Conservation (phyloP, 2,329 filamentous ascomycete genomes). For the Botrytis galanthina region DNA sequence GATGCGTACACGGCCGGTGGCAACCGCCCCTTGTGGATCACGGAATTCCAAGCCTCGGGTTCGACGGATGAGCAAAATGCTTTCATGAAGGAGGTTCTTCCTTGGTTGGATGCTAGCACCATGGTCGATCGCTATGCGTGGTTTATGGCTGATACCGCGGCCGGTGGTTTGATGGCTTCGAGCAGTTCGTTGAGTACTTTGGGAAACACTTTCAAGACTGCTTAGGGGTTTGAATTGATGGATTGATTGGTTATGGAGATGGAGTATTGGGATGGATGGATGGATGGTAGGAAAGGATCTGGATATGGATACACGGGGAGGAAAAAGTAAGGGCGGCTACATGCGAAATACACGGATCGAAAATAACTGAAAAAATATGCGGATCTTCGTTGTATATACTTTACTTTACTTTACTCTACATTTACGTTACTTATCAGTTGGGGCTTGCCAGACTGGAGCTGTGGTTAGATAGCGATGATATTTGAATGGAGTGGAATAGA, state of each 20-base stretch:
- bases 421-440: not conserved
- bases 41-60: slow-evolving; percentile 42
- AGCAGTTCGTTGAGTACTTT: not conserved
- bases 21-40: slow-evolving; percentile 42
- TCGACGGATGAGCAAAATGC: slow-evolving; percentile 36
- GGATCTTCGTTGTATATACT: slow-evolving; percentile 6
- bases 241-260: not conserved
- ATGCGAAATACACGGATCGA: not conserved
- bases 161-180: slow-evolving; percentile 3
- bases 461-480: not conserved
- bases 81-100: slow-evolving; percentile 44
- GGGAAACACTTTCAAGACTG: slow-evolving; percentile 18
- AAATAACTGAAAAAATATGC: not conserved
- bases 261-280: not conserved
- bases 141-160: slow-evolving; percentile 9
- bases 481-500: not conserved
- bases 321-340: not conserved
- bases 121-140: not conserved
- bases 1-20: slow-evolving; percentile 39
- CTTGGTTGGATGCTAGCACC: slow-evolving; percentile 42
- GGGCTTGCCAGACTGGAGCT: not conserved
- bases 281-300: not conserved
- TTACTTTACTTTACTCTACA: not conserved
- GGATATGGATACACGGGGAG: not conserved
- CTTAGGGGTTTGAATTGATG: not conserved